phyloP scores from a whole-genome alignment of 2,329 filamentous ascomycete genomes.

The Verticillium albo-atrum region DNA sequence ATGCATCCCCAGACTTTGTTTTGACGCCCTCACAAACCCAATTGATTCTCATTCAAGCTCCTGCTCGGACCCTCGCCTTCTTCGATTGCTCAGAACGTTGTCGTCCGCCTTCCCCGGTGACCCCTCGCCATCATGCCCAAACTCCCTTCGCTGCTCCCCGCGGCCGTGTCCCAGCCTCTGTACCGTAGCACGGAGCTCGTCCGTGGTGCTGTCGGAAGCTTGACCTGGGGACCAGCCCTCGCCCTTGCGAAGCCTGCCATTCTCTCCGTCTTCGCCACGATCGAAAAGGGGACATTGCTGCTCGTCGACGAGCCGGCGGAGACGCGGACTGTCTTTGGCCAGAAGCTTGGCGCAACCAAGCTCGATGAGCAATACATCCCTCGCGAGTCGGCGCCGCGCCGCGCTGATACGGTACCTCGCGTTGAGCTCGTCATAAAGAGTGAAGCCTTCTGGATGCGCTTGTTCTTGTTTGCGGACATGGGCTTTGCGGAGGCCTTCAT shows the following conservation, averaged over 20 bases:
- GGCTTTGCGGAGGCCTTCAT: conserved; percentile 71
- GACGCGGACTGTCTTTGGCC: conserved; percentile 37
- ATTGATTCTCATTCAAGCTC: conserved; percentile 4
- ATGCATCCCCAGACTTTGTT: not conserved
- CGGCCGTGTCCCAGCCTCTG: conserved; percentile 31
- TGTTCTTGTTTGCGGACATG: conserved; percentile 69
- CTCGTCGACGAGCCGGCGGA: conserved; percentile 42
- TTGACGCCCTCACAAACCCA: conserved; percentile 5
- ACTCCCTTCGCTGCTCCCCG: conserved; percentile 28
- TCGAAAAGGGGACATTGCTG: conserved; percentile 43
- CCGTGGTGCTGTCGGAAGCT: conserved; percentile 35
- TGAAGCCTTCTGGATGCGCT: conserved; percentile 66
- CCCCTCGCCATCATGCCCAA: conserved; percentile 10
- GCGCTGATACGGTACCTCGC: conserved; percentile 27
- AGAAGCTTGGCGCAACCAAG: conserved; percentile 33
- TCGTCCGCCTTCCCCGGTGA: not conserved
- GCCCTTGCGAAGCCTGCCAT: conserved; percentile 41
- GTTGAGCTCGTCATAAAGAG: conserved; percentile 57
- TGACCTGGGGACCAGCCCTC: conserved; percentile 43
- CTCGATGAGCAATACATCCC: not conserved
- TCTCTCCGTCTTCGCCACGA: conserved; percentile 38
- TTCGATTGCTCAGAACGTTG: not conserved
- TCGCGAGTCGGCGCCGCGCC: conserved; percentile 19
- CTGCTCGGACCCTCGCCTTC: not conserved
- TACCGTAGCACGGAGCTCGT: conserved; percentile 33